These are phyloP conservation scores for Lentinula novae-zelandiae DNA, from an alignment of 1,284 basidiomycete species.

Conservation along the genomic window DNA sequence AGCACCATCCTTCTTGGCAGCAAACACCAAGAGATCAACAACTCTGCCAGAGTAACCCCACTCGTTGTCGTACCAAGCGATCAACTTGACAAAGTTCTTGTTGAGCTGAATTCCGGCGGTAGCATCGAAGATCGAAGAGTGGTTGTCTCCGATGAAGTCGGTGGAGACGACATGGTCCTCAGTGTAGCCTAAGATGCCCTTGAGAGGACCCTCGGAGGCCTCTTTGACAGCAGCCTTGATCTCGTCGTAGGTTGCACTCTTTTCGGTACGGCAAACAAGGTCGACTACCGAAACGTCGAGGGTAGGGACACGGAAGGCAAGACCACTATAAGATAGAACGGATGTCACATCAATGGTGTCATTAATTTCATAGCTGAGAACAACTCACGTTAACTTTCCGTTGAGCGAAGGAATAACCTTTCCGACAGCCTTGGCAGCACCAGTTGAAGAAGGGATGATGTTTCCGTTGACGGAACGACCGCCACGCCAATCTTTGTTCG, in stretches of 20 bases:
- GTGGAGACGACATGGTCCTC: constrained; percentile 94
- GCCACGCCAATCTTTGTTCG: constrained; percentile 93
- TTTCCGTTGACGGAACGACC: constrained; percentile 96
- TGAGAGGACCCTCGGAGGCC: constrained; percentile 70
- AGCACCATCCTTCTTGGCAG: constrained; percentile 68
- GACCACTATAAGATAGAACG: constrained; percentile 53
- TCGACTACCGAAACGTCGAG: constrained; percentile 98
- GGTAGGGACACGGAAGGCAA: constrained; percentile 97
- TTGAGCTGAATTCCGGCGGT: constrained; percentile 92
- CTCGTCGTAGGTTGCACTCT: constrained; percentile 81
- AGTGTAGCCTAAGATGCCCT: constrained; percentile 93
- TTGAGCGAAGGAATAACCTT: constrained; percentile 98
- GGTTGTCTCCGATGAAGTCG: constrained; percentile 82
- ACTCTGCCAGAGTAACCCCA: constrained; percentile 97
- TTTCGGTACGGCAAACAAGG: constrained; percentile 92
- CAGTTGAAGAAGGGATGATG: constrained; percentile 99
- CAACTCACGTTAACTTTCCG: constrained; percentile 88
- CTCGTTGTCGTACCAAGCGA: constrained; percentile 96
- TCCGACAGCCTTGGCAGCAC: constrained; percentile 99
- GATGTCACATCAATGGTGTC: neutral
- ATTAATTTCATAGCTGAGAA: constrained; percentile 1
- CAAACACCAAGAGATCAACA: constrained; percentile 84
- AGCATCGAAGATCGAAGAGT: constrained; percentile 91
- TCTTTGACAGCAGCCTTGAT: constrained; percentile 89
- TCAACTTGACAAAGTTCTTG: constrained; percentile 93